Conservation (phyloP, 805 yeast genomes). For the Wickerhamomyces tratensis region DNA sequence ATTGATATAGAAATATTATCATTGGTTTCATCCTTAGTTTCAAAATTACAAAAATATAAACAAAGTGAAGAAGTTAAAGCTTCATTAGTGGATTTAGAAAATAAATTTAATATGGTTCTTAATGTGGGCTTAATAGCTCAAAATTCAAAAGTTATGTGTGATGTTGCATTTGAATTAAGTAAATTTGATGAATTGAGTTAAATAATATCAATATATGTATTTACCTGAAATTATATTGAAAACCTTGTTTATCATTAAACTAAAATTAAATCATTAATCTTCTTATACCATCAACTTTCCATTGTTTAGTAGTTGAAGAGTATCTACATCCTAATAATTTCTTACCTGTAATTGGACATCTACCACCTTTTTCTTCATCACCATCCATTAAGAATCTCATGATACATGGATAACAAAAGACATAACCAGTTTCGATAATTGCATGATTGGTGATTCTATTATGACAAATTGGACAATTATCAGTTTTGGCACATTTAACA, state of each 20-base stretch:
- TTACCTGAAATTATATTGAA: too few relatives aligned
- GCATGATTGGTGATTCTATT: constrained; percentile 67
- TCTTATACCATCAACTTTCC: constrained; percentile 72
- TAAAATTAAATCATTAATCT: constrained; percentile 48
- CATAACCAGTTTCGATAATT: constrained; percentile 84
- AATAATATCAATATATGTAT: too few relatives aligned
- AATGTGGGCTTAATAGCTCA: constrained; percentile 10
- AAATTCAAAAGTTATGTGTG: constrained; percentile 2
- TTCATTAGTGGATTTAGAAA: constrained; percentile 11
- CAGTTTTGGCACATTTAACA: constrained; percentile 4
- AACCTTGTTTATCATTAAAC: too few relatives aligned
- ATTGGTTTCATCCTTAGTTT: constrained; percentile 10
- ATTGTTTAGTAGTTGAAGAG: constrained; percentile 44
- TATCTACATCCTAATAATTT: constrained; percentile 63
- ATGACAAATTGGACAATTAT: constrained; percentile 62
- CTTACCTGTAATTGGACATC: constrained; percentile 79
- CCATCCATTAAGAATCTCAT: constrained; percentile 47
- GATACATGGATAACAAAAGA: constrained; percentile 84
- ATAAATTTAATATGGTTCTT: constrained; percentile 11
- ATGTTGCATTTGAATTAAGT: too few relatives aligned
- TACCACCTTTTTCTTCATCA: constrained; percentile 42
- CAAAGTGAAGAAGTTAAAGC: constrained; percentile 8
- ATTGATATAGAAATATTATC: constrained; percentile 6
- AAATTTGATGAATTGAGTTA: too few relatives aligned
- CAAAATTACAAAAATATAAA: constrained; percentile 10